These are phyloP conservation scores for Fraxinus greggii DNA, from an alignment of 305 asterid genomes.

Conservation along the genomic window DNA sequence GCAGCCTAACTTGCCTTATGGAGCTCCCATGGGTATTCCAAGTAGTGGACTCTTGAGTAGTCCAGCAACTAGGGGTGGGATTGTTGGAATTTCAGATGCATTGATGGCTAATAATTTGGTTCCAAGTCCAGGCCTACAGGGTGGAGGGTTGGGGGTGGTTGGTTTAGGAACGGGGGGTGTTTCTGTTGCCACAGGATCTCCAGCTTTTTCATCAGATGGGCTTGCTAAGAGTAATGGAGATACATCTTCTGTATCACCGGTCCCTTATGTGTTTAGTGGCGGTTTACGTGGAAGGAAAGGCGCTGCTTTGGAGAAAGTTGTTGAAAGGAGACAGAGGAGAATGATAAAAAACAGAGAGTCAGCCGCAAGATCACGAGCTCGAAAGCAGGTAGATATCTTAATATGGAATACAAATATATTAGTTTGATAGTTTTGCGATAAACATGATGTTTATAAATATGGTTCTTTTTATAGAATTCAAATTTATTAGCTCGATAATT, in stretches of 20 bases:
- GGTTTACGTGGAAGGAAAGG: slow-evolving; percentile 70
- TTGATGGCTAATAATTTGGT: slow-evolving; percentile 37
- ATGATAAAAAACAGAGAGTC: slow-evolving; percentile 90
- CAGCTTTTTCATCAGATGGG: slow-evolving; percentile 77
- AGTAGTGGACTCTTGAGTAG: slow-evolving; percentile 42
- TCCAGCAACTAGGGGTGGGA: slow-evolving; percentile 53
- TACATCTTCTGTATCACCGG: slow-evolving; percentile 64
- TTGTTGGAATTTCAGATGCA: slow-evolving; percentile 52
- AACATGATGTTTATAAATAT: background rate
- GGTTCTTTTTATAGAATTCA: background rate
- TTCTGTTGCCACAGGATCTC: slow-evolving; percentile 46
- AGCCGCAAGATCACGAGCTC: slow-evolving; percentile 98
- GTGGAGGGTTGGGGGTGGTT: slow-evolving; percentile 59
- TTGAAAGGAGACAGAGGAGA: slow-evolving; percentile 95
- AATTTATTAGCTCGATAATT: background rate
- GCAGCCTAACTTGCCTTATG: slow-evolving; percentile 58
- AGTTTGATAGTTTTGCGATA: background rate
- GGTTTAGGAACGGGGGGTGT: slow-evolving; percentile 51
- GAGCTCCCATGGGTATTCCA: slow-evolving; percentile 55
- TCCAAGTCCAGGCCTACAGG: slow-evolving; percentile 42
- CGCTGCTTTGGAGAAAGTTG: slow-evolving; percentile 81
- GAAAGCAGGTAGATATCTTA: slow-evolving; percentile 73
- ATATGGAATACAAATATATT: background rate
- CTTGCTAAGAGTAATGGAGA: slow-evolving; percentile 75
- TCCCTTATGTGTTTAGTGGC: slow-evolving; percentile 69